Conservation (phyloP, 1,284 basidiomycete genomes). For the Xerocomus cyaneibrunnescens region DNA sequence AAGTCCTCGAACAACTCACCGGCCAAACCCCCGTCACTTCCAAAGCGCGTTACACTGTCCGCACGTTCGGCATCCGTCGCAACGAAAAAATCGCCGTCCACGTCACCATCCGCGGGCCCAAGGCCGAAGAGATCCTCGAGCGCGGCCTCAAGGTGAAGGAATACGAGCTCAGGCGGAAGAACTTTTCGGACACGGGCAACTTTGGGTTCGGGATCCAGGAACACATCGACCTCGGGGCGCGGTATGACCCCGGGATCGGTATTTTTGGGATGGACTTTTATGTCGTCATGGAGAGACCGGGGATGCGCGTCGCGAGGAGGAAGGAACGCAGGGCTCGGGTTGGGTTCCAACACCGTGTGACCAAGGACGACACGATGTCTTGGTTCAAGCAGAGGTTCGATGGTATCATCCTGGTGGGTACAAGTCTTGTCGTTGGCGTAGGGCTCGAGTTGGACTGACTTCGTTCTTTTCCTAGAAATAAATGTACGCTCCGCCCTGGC, state of each 20-base stretch:
- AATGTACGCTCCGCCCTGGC: slow-evolving; percentile 13
- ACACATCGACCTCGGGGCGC: slow-evolving; percentile 98
- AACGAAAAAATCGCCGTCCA: slow-evolving; percentile 99
- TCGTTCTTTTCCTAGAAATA: slow-evolving; percentile 23
- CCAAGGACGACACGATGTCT: slow-evolving; percentile 91
- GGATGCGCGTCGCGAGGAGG: slow-evolving; percentile 88
- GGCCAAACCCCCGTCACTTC: slow-evolving; percentile 99
- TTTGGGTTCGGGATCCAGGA: slow-evolving; percentile 98
- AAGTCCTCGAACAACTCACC: slow-evolving; percentile 99
- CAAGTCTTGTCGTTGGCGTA: background rate
- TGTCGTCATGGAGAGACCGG: slow-evolving; percentile 97
- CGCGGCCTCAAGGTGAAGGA: slow-evolving; percentile 99
- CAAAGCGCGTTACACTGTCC: slow-evolving; percentile 99
- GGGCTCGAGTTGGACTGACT: background rate
- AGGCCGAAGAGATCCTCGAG: slow-evolving; percentile 99
- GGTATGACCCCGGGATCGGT: slow-evolving; percentile 96
- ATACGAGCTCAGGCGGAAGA: slow-evolving; percentile 91
- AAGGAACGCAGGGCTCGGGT: slow-evolving; percentile 88
- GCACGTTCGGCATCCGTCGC: slow-evolving; percentile 98
- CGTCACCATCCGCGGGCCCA: slow-evolving; percentile 99
- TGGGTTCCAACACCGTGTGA: slow-evolving; percentile 86
- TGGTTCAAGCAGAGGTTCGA: slow-evolving; percentile 99
- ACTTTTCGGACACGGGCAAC: slow-evolving; percentile 98
- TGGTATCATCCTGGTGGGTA: slow-evolving; percentile 85
- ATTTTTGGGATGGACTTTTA: slow-evolving; percentile 99